phyloP scores from a whole-genome alignment of 495 filamentous ascomycete genomes.

The Penicillium maclennaniae region DNA sequence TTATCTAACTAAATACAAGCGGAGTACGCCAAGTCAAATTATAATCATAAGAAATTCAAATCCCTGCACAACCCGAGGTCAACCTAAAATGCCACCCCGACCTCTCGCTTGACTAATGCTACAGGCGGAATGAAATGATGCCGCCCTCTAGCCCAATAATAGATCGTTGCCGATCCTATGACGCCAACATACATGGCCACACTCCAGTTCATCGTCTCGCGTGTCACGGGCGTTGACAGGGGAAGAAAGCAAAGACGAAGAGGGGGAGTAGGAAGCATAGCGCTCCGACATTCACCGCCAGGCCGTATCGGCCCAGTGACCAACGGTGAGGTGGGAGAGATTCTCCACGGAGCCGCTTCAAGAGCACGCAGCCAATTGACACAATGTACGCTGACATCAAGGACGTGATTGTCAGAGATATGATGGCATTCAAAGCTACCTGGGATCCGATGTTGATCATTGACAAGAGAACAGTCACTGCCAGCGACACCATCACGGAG shows the following conservation, averaged over 20 bases:
- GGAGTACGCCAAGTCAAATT: not conserved
- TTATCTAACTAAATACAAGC: not conserved
- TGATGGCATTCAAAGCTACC: conserved; percentile 41
- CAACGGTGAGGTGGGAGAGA: conserved; percentile 4
- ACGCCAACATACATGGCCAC: conserved; percentile 45
- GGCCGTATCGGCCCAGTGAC: conserved; percentile 30
- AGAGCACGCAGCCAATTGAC: conserved; percentile 4
- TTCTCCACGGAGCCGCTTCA: conserved; percentile 2
- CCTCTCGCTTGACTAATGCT: conserved; percentile 40
- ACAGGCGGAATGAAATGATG: conserved; percentile 45
- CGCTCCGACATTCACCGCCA: conserved; percentile 43
- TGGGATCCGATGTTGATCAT: conserved; percentile 51
- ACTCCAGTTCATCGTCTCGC: conserved; percentile 48
- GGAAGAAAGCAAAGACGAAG: conserved; percentile 55
- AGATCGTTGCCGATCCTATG: conserved; percentile 41
- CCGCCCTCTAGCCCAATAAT: conserved; percentile 40
- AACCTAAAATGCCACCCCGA: conserved; percentile 1
- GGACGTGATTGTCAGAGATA: conserved; percentile 32
- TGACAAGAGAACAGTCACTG: conserved; percentile 41
- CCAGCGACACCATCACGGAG: conserved; percentile 43
- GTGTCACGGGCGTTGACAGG: conserved; percentile 33
- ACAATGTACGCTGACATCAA: conserved; percentile 5
- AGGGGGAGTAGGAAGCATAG: conserved; percentile 40
- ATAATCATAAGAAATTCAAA: not conserved
- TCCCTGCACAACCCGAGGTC: not conserved